Evolutionary conservation across 2,329 filamentous ascomycete genomes (phyloP).

Genomic region (Pseudogymnoascus sp.): DNA sequence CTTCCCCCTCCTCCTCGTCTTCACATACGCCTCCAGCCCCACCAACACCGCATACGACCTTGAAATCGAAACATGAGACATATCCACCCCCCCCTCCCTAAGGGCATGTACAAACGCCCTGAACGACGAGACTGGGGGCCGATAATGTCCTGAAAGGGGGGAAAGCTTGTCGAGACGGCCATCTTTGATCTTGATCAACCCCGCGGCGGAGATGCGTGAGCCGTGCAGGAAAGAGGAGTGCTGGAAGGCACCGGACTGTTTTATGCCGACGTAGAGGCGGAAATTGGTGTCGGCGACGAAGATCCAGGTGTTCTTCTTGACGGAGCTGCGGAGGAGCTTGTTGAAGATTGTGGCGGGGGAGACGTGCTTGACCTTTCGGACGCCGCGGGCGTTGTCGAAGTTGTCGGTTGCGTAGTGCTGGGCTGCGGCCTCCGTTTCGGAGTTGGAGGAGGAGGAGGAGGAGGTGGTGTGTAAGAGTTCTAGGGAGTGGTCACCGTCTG

Average conservation of each 20-base stretch:
- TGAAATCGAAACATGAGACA: conserved; percentile 68
- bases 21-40: conserved; percentile 72
- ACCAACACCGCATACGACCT: conserved; percentile 75
- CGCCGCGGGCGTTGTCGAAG: conserved; percentile 51
- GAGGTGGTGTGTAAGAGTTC: conserved; percentile 6
- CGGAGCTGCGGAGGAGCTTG: conserved; percentile 66
- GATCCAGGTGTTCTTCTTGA: conserved; percentile 87
- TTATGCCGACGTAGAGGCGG: conserved; percentile 82
- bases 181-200: conserved; percentile 75
- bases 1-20: conserved; percentile 56
- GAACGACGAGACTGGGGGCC: conserved; percentile 71
- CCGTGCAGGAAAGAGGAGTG: conserved; percentile 86
- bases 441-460: conserved; percentile 28
- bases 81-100: conserved; percentile 66
- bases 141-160: conserved; percentile 71
- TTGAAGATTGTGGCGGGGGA: conserved; percentile 68
- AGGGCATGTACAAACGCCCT: conserved; percentile 69
- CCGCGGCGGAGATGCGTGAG: conserved; percentile 70
- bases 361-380: conserved; percentile 56
- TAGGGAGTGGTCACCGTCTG: neutral
- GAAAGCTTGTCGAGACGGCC: conserved; percentile 68
- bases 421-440: conserved; percentile 40
- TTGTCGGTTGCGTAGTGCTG: conserved; percentile 58
- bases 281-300: conserved; percentile 84
- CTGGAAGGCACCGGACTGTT: conserved; percentile 79